These are phyloP conservation scores for Orychophragmus violaceus DNA, from an alignment of 345 rosid genomes.

Conservation along the genomic window DNA sequence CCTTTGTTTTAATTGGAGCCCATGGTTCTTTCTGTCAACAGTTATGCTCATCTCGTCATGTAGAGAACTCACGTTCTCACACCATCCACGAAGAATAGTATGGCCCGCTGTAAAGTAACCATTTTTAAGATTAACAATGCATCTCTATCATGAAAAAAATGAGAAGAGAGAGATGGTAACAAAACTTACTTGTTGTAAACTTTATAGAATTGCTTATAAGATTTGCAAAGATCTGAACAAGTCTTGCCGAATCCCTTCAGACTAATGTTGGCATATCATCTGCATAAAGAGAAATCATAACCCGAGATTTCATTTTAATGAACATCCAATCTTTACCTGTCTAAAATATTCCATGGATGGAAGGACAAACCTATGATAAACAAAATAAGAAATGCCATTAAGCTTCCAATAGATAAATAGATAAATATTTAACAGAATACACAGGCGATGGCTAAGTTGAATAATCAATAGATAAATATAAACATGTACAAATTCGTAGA, in stretches of 20 bases:
- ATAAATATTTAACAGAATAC: no score
- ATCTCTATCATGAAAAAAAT: neutral
- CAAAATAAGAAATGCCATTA: no score
- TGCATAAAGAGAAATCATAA: conserved; percentile 22
- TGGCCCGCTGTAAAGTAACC: conserved; percentile 66
- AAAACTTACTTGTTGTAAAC: conserved; percentile 77
- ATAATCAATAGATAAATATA: no score
- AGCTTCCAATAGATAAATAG: no score
- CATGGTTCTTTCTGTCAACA: conserved; percentile 49
- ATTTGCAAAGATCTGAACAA: conserved; percentile 90
- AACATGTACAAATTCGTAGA: no score
- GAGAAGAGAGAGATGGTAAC: neutral
- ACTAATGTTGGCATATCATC: conserved; percentile 87
- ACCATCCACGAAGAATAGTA: conserved; percentile 86
- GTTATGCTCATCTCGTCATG: conserved; percentile 37
- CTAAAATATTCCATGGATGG: no score
- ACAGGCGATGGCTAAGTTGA: no score
- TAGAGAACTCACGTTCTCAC: conserved; percentile 44
- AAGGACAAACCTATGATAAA: no score
- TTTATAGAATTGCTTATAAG: conserved; percentile 96
- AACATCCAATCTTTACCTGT: neutral
- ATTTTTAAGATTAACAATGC: conserved; percentile 8
- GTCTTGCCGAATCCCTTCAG: conserved; percentile 91
- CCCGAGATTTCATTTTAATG: no score
- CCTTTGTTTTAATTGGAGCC: conserved; percentile 53